A percentile compares a stretch with the other conserved stretches of the same genome.
Conservation (phyloP, 169 alveolate species). For the Sarcocystis neurona region DNA sequence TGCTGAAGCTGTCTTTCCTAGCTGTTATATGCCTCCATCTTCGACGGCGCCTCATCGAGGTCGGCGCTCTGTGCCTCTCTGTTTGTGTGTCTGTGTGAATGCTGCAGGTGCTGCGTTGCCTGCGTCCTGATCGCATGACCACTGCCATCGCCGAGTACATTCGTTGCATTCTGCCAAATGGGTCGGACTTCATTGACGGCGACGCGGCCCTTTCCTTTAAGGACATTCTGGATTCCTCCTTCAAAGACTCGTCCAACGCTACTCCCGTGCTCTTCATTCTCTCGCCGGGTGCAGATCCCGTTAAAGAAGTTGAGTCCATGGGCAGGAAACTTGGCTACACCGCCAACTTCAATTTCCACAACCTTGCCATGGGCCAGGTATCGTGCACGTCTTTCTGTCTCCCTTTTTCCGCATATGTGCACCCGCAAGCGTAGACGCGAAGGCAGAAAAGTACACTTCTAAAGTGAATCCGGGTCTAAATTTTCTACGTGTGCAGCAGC, state of each 20-base stretch:
- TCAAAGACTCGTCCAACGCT: conserved; percentile 85
- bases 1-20: too few relatives aligned
- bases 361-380: conserved; percentile 90
- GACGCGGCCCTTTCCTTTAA: conserved; percentile 89
- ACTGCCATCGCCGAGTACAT: conserved; percentile 90
- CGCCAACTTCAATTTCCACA: conserved; percentile 86
- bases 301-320: conserved; percentile 84
- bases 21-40: too few relatives aligned
- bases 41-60: too few relatives aligned
- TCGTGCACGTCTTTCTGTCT: too few relatives aligned
- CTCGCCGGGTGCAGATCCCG: conserved; percentile 95
- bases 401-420: too few relatives aligned
- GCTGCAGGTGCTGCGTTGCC: conserved; percentile 85
- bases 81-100: too few relatives aligned
- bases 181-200: conserved; percentile 90
- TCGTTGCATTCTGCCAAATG: conserved; percentile 90
- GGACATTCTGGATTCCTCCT: conserved; percentile 84
- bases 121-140: conserved; percentile 95
- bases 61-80: too few relatives aligned
- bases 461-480: too few relatives aligned
- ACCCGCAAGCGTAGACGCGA: too few relatives aligned
- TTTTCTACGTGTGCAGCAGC: too few relatives aligned
- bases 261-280: conserved; percentile 92
- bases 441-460: too few relatives aligned
- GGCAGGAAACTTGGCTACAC: conserved; percentile 83